Percentiles rank a stretch among this genome's conserved stretches.
phyloP scores from a whole-genome alignment of 257 asterid genomes.

The Solanum sejunctum region DNA sequence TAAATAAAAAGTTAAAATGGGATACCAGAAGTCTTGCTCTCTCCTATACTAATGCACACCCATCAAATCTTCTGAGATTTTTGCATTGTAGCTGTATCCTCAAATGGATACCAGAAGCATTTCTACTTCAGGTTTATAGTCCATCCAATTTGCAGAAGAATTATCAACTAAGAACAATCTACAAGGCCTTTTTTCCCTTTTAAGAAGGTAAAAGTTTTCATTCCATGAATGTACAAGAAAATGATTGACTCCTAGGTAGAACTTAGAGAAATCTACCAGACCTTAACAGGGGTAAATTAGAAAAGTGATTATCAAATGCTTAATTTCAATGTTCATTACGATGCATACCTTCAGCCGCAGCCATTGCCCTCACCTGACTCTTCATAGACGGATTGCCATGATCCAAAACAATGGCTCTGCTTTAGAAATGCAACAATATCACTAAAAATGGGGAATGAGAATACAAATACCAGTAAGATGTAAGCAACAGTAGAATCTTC shows the following conservation, averaged over 20 bases:
- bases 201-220: not conserved
- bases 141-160: not conserved
- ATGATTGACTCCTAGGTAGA: not conserved
- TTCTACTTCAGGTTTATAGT: not conserved
- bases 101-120: not conserved
- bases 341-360: slow-evolving; percentile 72
- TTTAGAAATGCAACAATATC: slow-evolving; percentile 10
- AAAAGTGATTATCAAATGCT: not conserved
- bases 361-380: slow-evolving; percentile 60
- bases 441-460: not conserved
- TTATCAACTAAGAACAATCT: not conserved
- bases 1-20: not conserved
- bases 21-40: not conserved
- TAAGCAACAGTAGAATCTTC: not conserved
- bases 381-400: slow-evolving; percentile 66
- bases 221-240: not conserved
- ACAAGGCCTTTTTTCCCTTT: not conserved
- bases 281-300: not conserved
- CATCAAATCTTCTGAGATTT: not conserved
- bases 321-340: not conserved
- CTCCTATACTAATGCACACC: not conserved
- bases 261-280: not conserved
- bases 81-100: not conserved
- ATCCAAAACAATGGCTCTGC: slow-evolving; percentile 89
- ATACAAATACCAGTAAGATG: not conserved